Evolutionary conservation across 805 yeast species (phyloP).

Genomic region (Zygosaccharomyces siamensis): DNA sequence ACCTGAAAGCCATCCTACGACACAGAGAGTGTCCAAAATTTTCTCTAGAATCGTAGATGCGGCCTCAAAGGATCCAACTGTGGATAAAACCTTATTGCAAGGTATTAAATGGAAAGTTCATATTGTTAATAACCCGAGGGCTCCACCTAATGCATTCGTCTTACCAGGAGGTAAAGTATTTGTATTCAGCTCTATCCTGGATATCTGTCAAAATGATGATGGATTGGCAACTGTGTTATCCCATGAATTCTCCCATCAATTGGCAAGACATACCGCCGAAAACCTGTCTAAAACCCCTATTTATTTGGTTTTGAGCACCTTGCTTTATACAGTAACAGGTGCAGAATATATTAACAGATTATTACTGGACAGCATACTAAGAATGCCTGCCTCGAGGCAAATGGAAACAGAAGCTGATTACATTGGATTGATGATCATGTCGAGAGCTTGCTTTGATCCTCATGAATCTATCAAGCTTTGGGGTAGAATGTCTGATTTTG

Average conservation of each 20-base stretch:
- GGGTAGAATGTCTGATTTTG: constrained; percentile 68
- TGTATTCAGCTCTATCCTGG: constrained; percentile 73
- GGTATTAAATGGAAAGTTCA: constrained; percentile 67
- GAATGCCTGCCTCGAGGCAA: constrained; percentile 81
- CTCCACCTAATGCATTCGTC: constrained; percentile 96
- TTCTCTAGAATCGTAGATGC: constrained; percentile 62
- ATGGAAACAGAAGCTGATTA: constrained; percentile 97
- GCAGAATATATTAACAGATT: constrained; percentile 48
- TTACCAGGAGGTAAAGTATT: constrained; percentile 95
- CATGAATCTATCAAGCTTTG: constrained; percentile 70
- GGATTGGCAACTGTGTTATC: constrained; percentile 93
- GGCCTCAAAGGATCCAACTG: constrained; percentile 42
- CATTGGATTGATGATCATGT: constrained; percentile 89
- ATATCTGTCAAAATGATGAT: constrained; percentile 74
- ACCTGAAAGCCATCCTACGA: constrained; percentile 59
- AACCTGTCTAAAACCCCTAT: constrained; percentile 73
- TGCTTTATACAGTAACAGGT: constrained; percentile 60
- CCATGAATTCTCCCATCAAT: constrained; percentile 91
- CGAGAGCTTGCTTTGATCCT: constrained; percentile 83
- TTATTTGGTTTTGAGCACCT: constrained; percentile 48
- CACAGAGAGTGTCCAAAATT: constrained; percentile 50
- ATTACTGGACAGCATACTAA: constrained; percentile 50
- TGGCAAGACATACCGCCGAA: constrained; percentile 89
- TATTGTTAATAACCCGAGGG: constrained; percentile 61
- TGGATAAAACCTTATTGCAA: constrained; percentile 30